Percentiles rank a stretch among this genome's conserved stretches.
These are phyloP conservation scores for Verticillium zaregamsianum DNA, from an alignment of 2,329 filamentous ascomycete genomes.

Conservation along the genomic window DNA sequence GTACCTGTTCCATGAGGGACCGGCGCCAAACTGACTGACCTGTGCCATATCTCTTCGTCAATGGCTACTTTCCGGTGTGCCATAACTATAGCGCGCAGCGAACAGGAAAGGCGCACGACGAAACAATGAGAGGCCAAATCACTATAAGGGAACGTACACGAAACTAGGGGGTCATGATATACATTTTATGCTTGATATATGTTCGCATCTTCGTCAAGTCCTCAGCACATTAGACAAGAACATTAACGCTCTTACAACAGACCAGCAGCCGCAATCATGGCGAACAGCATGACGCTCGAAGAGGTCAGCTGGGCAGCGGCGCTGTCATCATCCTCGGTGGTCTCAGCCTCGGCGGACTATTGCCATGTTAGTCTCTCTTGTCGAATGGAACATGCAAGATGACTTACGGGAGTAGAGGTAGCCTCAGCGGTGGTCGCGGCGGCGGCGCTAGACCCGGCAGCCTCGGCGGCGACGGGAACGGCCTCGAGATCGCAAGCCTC, in stretches of 20 bases:
- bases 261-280: slow-evolving; percentile 1
- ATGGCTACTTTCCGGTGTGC: too few species aligned
- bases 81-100: too few species aligned
- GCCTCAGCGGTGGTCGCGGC: background rate
- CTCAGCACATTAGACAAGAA: background rate
- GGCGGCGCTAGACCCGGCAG: background rate
- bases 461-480: slow-evolving; percentile 2
- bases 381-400: background rate
- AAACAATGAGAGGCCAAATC: background rate
- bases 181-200: background rate
- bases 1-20: too few species aligned
- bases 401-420: background rate
- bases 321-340: background rate
- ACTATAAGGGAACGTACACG: background rate
- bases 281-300: slow-evolving; percentile 3
- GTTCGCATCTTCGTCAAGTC: background rate
- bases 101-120: background rate
- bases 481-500: slow-evolving; percentile 18
- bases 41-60: too few species aligned
- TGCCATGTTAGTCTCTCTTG: background rate
- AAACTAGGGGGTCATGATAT: background rate
- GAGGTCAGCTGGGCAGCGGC: background rate
- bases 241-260: background rate
- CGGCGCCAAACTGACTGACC: too few species aligned
- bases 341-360: background rate